Conservation (phyloP, 176 grass and related monocot genomes). For the Raddia distichophylla region DNA sequence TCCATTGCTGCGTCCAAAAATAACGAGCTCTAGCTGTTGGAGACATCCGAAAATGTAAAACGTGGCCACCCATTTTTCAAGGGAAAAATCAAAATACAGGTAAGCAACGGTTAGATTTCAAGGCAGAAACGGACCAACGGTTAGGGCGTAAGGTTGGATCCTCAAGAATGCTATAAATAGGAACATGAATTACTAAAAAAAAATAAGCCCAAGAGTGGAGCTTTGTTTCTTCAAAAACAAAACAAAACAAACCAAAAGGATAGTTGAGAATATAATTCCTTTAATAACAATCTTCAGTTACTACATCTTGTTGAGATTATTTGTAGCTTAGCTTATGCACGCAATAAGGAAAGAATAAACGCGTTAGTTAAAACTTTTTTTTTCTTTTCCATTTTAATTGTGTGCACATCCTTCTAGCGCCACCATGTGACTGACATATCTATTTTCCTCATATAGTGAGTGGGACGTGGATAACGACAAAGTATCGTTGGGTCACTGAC, state of each 20-base stretch:
- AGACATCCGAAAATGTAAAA: neutral
- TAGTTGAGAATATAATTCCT: too few relatives aligned
- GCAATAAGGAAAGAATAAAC: too few relatives aligned
- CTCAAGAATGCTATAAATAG: neutral
- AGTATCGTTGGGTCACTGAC: too few relatives aligned
- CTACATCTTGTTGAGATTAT: too few relatives aligned
- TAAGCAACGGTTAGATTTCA: neutral
- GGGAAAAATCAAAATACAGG: neutral
- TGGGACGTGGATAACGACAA: too few relatives aligned
- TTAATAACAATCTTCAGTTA: too few relatives aligned
- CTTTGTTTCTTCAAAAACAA: neutral
- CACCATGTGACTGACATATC: too few relatives aligned
- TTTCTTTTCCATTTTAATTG: too few relatives aligned
- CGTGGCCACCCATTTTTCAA: neutral
- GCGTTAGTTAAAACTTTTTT: too few relatives aligned
- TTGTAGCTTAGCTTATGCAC: too few relatives aligned
- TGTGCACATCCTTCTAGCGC: too few relatives aligned
- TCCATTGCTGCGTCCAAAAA: constrained; percentile 20
- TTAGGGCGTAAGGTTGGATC: neutral
- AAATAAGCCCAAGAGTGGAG: neutral
- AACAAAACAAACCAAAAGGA: neutral
- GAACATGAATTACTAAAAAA: neutral
- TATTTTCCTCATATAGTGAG: too few relatives aligned
- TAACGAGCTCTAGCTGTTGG: constrained; percentile 7
- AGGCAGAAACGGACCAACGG: neutral